phyloP scores from a whole-genome alignment of 352 stramenopile genomes.

The Globisporangium splendens region DNA sequence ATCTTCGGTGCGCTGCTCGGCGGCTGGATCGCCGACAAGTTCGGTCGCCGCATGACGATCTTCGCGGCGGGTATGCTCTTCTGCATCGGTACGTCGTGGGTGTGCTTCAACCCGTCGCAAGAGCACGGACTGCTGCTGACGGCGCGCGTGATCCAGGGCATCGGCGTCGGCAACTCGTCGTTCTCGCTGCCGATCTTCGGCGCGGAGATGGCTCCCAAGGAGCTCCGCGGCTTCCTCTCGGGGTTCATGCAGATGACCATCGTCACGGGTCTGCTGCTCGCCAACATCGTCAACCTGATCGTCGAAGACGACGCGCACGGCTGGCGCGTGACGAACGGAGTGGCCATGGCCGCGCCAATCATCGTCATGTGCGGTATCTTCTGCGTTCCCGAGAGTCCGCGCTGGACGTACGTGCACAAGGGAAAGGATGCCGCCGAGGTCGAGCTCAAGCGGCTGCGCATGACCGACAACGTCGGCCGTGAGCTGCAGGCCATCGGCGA shows the following conservation, averaged over 20 bases:
- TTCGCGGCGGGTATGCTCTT: no score
- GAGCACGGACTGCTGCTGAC: conserved; percentile 12
- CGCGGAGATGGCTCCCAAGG: conserved; percentile 32
- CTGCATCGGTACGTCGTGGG: no score
- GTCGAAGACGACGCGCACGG: conserved; percentile 19
- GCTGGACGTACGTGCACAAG: conserved; percentile 28
- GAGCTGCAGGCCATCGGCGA: conserved; percentile 33
- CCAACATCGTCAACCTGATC: conserved; percentile 2
- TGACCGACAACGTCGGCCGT: conserved; percentile 15
- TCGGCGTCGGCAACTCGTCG: conserved; percentile 29
- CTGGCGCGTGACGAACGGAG: conserved; percentile 26
- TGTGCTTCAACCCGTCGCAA: conserved; percentile 10
- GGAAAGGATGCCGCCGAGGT: background rate
- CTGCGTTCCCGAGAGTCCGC: conserved; percentile 31
- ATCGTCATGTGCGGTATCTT: conserved; percentile 34
- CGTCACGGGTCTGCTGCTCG: background rate
- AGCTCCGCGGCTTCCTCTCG: conserved; percentile 28
- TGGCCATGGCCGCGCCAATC: conserved; percentile 20
- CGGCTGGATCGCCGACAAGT: conserved; percentile 1
- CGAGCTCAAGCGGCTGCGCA: conserved; percentile 19
- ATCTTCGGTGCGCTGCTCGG: conserved; percentile 22
- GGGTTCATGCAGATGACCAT: conserved; percentile 31
- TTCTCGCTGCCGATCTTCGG: conserved; percentile 33
- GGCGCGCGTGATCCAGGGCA: conserved; percentile 22
- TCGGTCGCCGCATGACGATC: no score